Evolutionary conservation across 1,284 basidiomycete species (phyloP), one percentile per base, ranked within the genome.

Genomic region (Dichomitus squalens): DNA sequence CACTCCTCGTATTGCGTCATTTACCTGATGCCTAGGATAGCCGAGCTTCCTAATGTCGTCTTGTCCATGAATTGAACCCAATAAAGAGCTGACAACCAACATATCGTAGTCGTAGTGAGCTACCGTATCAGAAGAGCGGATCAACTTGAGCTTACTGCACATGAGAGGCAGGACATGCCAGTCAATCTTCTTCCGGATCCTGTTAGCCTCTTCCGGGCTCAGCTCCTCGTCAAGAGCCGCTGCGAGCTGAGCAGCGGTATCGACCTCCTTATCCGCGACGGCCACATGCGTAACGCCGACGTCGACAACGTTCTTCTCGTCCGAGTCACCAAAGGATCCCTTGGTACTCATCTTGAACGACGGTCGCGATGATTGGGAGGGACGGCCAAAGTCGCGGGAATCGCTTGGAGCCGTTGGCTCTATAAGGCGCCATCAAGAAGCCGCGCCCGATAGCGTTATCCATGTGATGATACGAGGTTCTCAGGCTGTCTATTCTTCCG

Each of bases 41-140:
- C 80, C 3, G 86, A 70, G 57, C 76, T 82, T 5, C 86, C 86
- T 1, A 92, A 75, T 0, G 89, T 91, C 0, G 86, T 87, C 73
- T 89, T 88, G 61, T 88, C 86, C 84, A 87, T 87, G 59, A 82
- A 88, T 66, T 89, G 86, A 33, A 89, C 77, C 79, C 80, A 83
- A 66, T 87, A 86, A 23, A 87, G 77, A 23, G 74, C 84, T 86
- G 21, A 9, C 4, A 27, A 23, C n/a, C 11, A n/a, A 16, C 35
- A 21, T 41, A 3, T n/a, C n/a, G n/a, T n/a, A n/a, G n/a, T n/a
- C n/a, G n/a, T 6, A 8, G 8, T 47, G 8, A 47, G 29, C 11
- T 29, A 0, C 20, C 44, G 31, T 33, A 11, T 3, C 12, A 33
- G 18, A 21, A 5, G 3, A 18, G 29, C 2, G 8, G 7, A 11